Evolutionary conservation across 371 early-diverging fungal species (phyloP), one percentile per base, ranked within the genome.

Genomic region (Coemansia sp.): DNA sequence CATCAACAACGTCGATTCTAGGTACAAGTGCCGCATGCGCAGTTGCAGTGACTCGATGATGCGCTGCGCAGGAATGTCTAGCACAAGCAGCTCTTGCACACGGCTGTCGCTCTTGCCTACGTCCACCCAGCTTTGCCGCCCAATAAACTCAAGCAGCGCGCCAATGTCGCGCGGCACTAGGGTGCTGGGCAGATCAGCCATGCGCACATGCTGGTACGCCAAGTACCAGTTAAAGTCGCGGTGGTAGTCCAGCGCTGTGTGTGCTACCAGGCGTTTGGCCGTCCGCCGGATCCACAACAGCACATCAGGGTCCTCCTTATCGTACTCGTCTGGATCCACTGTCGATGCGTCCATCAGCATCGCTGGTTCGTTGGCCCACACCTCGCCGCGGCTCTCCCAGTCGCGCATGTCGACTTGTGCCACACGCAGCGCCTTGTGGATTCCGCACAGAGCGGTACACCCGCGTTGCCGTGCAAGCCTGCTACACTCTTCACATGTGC

Each of bases 201-300:
- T 63, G 9, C 70, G 76, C 57, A 77, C 3, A 21, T 69, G 78
- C 48, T 77, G 70, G 49, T 63, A 69, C 19, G 40, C 46, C 9
- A 65, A 77, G 58, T 77, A 77, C 78, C 78, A 77, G 66, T 77
- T 77, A 44, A 77, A 49, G 58, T 77, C 75, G 46, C 78, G 70
- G 36, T 77, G 78, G 54, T 77, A 77, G 61, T 77, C 78, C 19
- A 59, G 13, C 4, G 70, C 69, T 5, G 65, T 61, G 26, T 69
- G 61, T 12, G 46, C 48, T 3, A 75, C 65, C 13, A 77, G 41
- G 5, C 78, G 78, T 29, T 32, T 58, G 23, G 70, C 61, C 17
- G 78, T 69, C 57, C 54, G 62, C 32, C 59, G 63, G 49, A 77
- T 69, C 78, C 78, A 77, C 36, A 24, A 29, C 32, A 77, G 48